phyloP scores from a whole-genome alignment of 306 rosid species.

The Malus orientalis region DNA sequence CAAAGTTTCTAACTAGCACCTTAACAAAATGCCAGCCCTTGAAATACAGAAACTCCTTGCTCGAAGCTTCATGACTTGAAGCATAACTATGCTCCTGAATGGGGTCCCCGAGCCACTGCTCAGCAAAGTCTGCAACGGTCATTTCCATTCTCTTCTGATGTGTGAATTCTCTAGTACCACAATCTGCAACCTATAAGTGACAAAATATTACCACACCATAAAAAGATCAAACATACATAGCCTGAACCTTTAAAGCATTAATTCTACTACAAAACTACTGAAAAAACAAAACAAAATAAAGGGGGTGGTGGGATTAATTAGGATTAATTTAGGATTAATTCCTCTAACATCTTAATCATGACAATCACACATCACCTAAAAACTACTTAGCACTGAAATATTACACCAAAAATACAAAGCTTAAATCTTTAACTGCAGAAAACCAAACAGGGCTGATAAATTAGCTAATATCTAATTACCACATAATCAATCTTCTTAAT shows the following conservation, averaged over 20 bases:
- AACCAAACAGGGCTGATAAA: background rate
- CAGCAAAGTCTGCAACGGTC: slow-evolving; percentile 57
- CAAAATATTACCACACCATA: too few relatives aligned
- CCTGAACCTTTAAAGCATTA: background rate
- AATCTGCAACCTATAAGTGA: slow-evolving; percentile 51
- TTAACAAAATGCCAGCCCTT: slow-evolving; percentile 98
- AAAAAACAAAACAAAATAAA: background rate
- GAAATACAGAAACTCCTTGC: slow-evolving; percentile 51
- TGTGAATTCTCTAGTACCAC: slow-evolving; percentile 64
- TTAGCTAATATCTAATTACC: too few relatives aligned
- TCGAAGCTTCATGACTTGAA: slow-evolving; percentile 17
- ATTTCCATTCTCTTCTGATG: slow-evolving; percentile 83
- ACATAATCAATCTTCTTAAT: too few relatives aligned
- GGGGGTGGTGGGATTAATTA: background rate
- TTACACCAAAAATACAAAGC: background rate
- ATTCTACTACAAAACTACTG: background rate
- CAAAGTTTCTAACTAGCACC: slow-evolving; percentile 30
- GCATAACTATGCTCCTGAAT: slow-evolving; percentile 10
- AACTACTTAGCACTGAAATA: background rate
- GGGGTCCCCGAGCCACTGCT: slow-evolving; percentile 38
- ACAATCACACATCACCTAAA: background rate
- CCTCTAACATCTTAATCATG: background rate
- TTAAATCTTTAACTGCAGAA: background rate
- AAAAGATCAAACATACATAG: background rate
- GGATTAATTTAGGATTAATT: background rate